Evolutionary conservation across 306 rosid species (phyloP), one percentile per base, ranked within the genome.

Genomic region (Rosa persica): DNA sequence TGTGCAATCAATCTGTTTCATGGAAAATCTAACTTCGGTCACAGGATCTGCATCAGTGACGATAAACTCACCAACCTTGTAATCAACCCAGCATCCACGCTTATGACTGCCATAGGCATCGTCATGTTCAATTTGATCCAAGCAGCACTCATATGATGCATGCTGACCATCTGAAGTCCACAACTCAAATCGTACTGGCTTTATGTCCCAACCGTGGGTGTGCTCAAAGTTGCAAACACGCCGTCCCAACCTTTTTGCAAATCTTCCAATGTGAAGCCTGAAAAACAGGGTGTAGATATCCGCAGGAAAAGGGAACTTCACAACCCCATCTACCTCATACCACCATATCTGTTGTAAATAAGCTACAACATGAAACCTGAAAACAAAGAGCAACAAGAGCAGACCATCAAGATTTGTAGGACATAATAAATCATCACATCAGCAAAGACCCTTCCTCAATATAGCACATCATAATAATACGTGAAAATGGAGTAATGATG

Each of bases 261-360:
- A 89, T 65, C 87, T 88, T 67, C 98, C 98, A 52, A 92, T 88
- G 87, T 94, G 97, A 80, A 92, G 91, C 87, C 98, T 85, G 86
- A 90, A 90, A 80, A 87, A 85, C 76, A 94, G 87, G 23, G 98
- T 92, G 67, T 89, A 95, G 78, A 76, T 77, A 88, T 87, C 97
- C 30, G 98, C 91, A 27, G 99, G 97, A 68, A 95, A 85, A 58
- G 93, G 96, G 73, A 93, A 90, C 74, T 82, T 87, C 48, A 90
- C 89, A 81, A 74, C 86, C 57, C 99, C 98, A 70, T 91, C 98
- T 75, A 90, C 97, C 85, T 92, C 97, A 81, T 88, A 92, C 97
- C 98, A 94, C 98, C 98, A 94, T 70, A 94, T 89, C 83, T 94
- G 97, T 88, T 92, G 98, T 86, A 95, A 85, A 84, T 92, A 92